Evolutionary conservation across 331 rosid genomes (phyloP), one percentile per base, ranked within the genome.

Genomic region (Prunus yedoensis): DNA sequence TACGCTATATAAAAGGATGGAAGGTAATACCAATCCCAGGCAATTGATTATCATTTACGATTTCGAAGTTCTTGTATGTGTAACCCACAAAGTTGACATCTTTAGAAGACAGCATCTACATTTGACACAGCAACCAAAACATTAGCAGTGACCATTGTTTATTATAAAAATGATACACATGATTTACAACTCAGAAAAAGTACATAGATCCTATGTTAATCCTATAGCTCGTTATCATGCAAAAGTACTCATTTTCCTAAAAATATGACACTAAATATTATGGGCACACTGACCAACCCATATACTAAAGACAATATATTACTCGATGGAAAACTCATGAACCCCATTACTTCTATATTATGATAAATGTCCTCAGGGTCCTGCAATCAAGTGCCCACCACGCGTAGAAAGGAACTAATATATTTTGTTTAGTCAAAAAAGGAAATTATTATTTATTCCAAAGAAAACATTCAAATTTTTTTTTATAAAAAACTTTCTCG

Each of bases 11-110:
- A 62, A 76, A 82, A 82, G 78, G 68, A 66, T 58, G 66, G 17
- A 59, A 75, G 77, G 46, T 76, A 68, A 35, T 83, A 95, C 99
- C 98, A 18, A 95, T 95, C 83, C 97, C 99, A 67, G 90, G 91
- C 68, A 95, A 80, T 72, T 95, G 97, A 79, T 88, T 84, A 78
- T 92, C 97, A 60, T 92, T 90, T 78, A 95, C 91, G 54, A 95
- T 92, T 83, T 95, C 98, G 1, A 79, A 89, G 90, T 95, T 95
- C 86, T 95, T 94, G 78, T 88, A 94, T 2, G 99, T 94, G 85
- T 94, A 94, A 8, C 99, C 98, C 54, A 92, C 99, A 46, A 95
- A 95, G 89, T 95, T 95, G 47, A 89, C 81, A 74, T 93, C 96
- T 79, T 89, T 90, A 41, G 94, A 87, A 12, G 91, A 83, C 66